Evolutionary conservation across 1,284 basidiomycete genomes (phyloP).

Genomic region (Ceratobasidium theobromae): DNA sequence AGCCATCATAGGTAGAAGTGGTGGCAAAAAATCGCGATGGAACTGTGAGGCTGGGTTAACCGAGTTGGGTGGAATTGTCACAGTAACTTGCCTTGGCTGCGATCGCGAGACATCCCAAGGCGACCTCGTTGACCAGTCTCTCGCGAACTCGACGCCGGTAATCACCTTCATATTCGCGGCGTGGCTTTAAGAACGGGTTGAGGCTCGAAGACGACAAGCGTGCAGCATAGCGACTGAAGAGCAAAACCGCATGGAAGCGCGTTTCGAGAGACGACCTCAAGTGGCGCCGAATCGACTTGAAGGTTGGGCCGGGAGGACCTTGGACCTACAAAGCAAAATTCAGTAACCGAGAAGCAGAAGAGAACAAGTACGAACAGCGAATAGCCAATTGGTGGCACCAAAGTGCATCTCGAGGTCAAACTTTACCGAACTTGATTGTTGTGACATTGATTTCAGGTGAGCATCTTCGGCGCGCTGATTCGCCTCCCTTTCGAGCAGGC

Average conservation of each 20-base stretch:
- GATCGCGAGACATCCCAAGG: conserved; percentile 6
- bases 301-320: background rate
- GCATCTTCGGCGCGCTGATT: conserved; percentile 7
- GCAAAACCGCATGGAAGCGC: conserved; percentile 18
- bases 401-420: background rate
- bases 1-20: background rate
- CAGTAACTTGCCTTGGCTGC: background rate
- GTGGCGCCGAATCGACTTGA: conserved; percentile 7
- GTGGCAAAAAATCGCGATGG: conserved; percentile 18
- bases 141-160: conserved; percentile 1
- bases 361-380: conserved; percentile 1
- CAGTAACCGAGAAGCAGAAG: background rate
- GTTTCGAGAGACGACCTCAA: conserved; percentile 11
- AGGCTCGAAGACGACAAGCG: background rate
- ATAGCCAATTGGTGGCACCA: background rate
- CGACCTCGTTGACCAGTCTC: background rate
- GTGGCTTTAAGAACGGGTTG: conserved; percentile 12
- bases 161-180: background rate
- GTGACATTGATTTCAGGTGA: background rate
- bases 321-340: background rate
- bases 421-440: background rate
- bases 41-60: background rate
- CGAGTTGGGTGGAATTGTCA: background rate
- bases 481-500: background rate
- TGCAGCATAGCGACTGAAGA: conserved; percentile 14